These are phyloP conservation scores for Byssothecium circinans DNA, from an alignment of 2,329 filamentous ascomycete genomes.

Conservation along the genomic window DNA sequence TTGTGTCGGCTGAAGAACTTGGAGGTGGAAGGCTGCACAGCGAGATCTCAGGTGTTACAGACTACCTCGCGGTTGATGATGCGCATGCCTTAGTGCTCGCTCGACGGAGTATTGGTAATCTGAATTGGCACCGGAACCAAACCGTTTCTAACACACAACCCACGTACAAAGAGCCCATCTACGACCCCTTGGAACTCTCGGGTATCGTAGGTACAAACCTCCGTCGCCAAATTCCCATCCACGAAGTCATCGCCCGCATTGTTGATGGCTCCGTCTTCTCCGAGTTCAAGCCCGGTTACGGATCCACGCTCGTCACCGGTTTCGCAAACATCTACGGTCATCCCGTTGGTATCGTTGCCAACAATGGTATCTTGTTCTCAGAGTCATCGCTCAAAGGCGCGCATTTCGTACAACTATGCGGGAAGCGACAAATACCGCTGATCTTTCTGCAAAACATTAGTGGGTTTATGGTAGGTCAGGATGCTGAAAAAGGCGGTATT, in stretches of 20 bases:
- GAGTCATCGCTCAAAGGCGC: slow-evolving; percentile 88
- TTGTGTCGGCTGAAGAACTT: slow-evolving; percentile 85
- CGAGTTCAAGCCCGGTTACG: slow-evolving; percentile 94
- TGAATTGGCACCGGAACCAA: slow-evolving; percentile 75
- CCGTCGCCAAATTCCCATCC: slow-evolving; percentile 79
- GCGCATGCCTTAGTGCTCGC: slow-evolving; percentile 87
- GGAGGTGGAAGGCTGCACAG: slow-evolving; percentile 89
- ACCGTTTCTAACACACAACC: slow-evolving; percentile 34
- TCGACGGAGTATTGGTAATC: slow-evolving; percentile 78
- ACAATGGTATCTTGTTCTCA: slow-evolving; percentile 93
- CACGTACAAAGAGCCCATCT: slow-evolving; percentile 72
- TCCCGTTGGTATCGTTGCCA: slow-evolving; percentile 88
- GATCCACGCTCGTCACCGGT: slow-evolving; percentile 82
- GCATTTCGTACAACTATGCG: slow-evolving; percentile 94
- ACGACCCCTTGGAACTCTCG: slow-evolving; percentile 76
- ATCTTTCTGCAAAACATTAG: slow-evolving; percentile 96
- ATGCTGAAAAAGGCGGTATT: slow-evolving; percentile 91
- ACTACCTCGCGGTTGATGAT: slow-evolving; percentile 93
- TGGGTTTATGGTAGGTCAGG: slow-evolving; percentile 96
- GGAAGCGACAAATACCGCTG: slow-evolving; percentile 84
- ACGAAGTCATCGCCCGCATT: slow-evolving; percentile 88
- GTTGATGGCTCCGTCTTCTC: slow-evolving; percentile 88
- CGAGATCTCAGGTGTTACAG: slow-evolving; percentile 87
- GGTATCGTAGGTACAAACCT: slow-evolving; percentile 92
- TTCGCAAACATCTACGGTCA: slow-evolving; percentile 90